Conservation (phyloP, 257 asterid genomes). For the Petunia secreta region DNA sequence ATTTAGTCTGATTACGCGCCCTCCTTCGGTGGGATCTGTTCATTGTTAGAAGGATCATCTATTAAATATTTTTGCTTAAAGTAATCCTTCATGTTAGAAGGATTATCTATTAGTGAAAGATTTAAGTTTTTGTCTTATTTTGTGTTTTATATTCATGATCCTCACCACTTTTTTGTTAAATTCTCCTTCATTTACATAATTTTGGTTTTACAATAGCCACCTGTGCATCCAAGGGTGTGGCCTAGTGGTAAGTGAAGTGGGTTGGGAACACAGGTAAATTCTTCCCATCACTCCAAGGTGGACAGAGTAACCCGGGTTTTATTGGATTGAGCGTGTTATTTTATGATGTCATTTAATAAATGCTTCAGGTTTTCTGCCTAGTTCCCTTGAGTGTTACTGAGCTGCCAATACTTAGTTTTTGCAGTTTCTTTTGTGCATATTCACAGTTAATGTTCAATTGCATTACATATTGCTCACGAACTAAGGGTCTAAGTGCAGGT, state of each 20-base stretch:
- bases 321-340: background rate
- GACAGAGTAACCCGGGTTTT: background rate
- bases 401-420: background rate
- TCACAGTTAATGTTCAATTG: constrained; percentile 8
- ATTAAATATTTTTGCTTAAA: too few relatives aligned
- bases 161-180: background rate
- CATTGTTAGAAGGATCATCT: too few relatives aligned
- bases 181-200: background rate
- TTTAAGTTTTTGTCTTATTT: too few relatives aligned
- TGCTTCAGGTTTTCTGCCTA: background rate
- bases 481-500: constrained; percentile 53
- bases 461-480: constrained; percentile 27
- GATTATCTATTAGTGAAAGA: too few relatives aligned
- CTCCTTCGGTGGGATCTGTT: too few relatives aligned
- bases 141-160: too few relatives aligned
- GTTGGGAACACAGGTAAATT: too few relatives aligned
- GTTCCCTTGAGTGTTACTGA: background rate
- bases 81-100: too few relatives aligned
- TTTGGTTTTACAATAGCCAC: background rate
- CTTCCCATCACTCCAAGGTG: too few relatives aligned
- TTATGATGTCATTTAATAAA: background rate
- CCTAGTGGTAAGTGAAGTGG: too few relatives aligned
- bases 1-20: too few relatives aligned
- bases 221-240: too few relatives aligned
- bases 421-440: background rate